phyloP scores from a whole-genome alignment of 805 yeast species.

The Tanozyma kutaoensis region DNA sequence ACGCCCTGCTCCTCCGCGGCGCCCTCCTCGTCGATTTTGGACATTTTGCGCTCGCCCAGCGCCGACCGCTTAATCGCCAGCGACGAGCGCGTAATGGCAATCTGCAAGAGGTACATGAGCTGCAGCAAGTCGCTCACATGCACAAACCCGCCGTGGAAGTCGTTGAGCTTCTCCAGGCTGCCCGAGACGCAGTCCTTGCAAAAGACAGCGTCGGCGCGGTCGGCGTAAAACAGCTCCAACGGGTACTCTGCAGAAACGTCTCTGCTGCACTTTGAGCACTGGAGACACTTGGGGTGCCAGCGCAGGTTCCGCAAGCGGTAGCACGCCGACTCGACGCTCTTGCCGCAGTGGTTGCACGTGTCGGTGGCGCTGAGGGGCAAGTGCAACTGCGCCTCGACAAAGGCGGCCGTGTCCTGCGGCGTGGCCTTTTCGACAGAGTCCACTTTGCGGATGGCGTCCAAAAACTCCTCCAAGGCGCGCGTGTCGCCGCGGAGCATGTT shows the following conservation, averaged over 20 bases:
- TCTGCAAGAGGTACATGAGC: constrained; percentile 61
- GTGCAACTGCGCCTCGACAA: constrained; percentile 15
- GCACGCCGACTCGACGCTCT: constrained; percentile 80
- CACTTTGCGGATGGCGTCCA: constrained; percentile 10
- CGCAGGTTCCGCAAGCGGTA: constrained; percentile 43
- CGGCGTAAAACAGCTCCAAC: constrained; percentile 1
- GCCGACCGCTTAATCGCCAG: too few relatives aligned
- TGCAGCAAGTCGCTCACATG: constrained; percentile 61
- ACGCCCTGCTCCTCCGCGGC: constrained; percentile 22
- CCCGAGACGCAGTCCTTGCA: too few relatives aligned
- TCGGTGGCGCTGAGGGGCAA: constrained; percentile 59
- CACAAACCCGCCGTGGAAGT: constrained; percentile 32
- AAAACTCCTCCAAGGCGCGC: constrained; percentile 48
- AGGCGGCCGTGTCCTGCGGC: constrained; percentile 2
- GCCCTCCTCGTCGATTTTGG: constrained; percentile 6
- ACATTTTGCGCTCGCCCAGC: too few relatives aligned
- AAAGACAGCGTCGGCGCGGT: too few relatives aligned
- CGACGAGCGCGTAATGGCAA: constrained; percentile 61
- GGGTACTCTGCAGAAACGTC: constrained; percentile 4
- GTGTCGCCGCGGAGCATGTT: constrained; percentile 47
- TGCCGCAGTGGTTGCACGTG: constrained; percentile 55
- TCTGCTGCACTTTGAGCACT: constrained; percentile 47
- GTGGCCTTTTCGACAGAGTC: background rate
- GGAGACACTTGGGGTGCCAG: constrained; percentile 75
- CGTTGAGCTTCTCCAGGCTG: too few relatives aligned